Evolutionary conservation across 441 rosid genomes (phyloP).

Genomic region (Erodium trifolium): DNA sequence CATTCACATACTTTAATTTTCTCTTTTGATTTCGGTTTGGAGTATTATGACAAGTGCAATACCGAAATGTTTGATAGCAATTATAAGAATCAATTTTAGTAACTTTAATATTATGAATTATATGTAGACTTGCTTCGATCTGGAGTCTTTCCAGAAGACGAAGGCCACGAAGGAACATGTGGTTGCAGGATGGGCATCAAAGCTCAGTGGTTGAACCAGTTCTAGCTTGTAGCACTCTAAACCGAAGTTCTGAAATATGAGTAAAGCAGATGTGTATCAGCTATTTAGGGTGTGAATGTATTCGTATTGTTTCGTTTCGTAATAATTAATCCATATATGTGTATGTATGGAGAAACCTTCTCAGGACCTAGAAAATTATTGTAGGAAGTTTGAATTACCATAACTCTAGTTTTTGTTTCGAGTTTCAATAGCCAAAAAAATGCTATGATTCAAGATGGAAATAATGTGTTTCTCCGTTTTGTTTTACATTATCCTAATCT

Average conservation of each 20-base stretch:
- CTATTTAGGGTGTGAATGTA: neutral
- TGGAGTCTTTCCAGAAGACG: conserved; percentile 23
- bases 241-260: neutral
- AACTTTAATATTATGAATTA: no score
- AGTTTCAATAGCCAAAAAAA: no score
- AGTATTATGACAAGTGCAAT: neutral
- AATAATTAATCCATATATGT: neutral
- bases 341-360: no score
- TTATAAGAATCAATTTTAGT: neutral
- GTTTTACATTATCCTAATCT: no score
- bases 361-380: no score
- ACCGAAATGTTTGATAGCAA: neutral
- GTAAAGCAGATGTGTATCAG: neutral
- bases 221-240: neutral
- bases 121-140: conserved; percentile 16
- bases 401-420: no score
- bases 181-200: conserved; percentile 25
- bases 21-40: neutral
- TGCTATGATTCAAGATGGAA: no score
- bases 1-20: neutral
- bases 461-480: no score
- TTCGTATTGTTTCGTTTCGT: neutral
- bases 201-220: conserved; percentile 21
- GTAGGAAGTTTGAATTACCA: no score
- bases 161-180: conserved; percentile 14